Conservation (phyloP, 352 stramenopile genomes). For the Pythium rhizo-oryzae region DNA sequence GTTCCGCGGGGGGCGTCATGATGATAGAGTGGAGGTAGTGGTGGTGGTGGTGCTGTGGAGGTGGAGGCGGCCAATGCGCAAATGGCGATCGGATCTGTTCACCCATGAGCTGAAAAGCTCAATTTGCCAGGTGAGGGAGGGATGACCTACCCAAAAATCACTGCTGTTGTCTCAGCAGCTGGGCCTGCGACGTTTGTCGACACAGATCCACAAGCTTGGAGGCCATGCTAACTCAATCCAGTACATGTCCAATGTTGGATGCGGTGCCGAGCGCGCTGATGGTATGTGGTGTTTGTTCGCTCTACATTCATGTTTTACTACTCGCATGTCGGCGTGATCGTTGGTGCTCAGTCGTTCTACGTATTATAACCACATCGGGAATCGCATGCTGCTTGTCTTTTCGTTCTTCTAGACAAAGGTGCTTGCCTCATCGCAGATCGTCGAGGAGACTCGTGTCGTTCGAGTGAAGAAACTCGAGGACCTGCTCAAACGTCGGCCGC, state of each 20-base stretch:
- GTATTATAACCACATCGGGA: slow-evolving; percentile 3
- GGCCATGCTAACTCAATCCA: neutral
- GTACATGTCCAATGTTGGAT: too few relatives aligned
- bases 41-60: neutral
- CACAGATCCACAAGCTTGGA: neutral
- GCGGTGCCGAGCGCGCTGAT: too few relatives aligned
- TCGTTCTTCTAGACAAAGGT: neutral
- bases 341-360: neutral
- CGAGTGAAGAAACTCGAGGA: slow-evolving; percentile 73
- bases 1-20: slow-evolving; percentile 60
- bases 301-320: neutral
- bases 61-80: slow-evolving; percentile 1
- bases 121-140: slow-evolving; percentile 3
- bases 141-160: slow-evolving; percentile 3
- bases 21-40: neutral
- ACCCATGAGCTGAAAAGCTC: neutral
- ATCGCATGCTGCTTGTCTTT: slow-evolving; percentile 1
- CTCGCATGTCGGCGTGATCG: neutral
- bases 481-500: slow-evolving; percentile 79
- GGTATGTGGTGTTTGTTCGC: neutral
- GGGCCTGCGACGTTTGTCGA: slow-evolving; percentile 8
- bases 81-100: neutral
- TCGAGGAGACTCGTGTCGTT: slow-evolving; percentile 30
- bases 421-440: slow-evolving; percentile 29
- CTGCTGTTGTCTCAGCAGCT: neutral